A percentile compares a stretch with the other conserved stretches of the same genome.
Evolutionary conservation across 345 rosid species (phyloP).

Genomic region (Nephelium lappaceum): DNA sequence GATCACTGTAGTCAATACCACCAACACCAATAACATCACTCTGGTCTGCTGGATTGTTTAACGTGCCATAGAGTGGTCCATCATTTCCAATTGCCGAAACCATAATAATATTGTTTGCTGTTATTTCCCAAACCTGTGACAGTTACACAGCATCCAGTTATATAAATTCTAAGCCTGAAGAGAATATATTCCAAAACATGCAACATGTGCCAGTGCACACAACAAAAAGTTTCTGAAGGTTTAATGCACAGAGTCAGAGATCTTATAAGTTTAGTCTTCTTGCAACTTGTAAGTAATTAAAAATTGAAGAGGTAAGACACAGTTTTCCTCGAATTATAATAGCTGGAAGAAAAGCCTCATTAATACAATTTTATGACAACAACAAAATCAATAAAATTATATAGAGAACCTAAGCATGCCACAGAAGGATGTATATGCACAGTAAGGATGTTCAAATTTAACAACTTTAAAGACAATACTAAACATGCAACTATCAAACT

Average conservation of each 20-base stretch:
- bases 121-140: constrained; percentile 95
- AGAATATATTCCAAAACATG: background rate
- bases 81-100: constrained; percentile 99
- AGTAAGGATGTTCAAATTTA: background rate
- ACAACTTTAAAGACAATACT: background rate
- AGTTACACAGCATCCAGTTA: constrained; percentile 17
- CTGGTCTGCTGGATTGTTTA: constrained; percentile 99
- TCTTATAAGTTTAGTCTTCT: background rate
- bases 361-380: background rate
- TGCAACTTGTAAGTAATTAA: background rate
- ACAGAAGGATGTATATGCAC: background rate
- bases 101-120: constrained; percentile 97
- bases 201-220: background rate
- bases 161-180: constrained; percentile 5
- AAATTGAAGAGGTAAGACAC: background rate
- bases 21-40: constrained; percentile 99
- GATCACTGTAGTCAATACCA: constrained; percentile 95
- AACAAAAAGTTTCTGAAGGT: background rate
- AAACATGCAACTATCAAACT: background rate
- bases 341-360: background rate
- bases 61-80: constrained; percentile 96
- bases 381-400: background rate
- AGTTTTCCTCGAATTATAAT: constrained; percentile 9
- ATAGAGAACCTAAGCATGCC: background rate
- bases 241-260: constrained; percentile 2